Percentiles rank a stretch among this genome's conserved stretches.
These are phyloP conservation scores for Grosmannia serpens DNA, from an alignment of 2,329 filamentous ascomycete genomes.

Conservation along the genomic window DNA sequence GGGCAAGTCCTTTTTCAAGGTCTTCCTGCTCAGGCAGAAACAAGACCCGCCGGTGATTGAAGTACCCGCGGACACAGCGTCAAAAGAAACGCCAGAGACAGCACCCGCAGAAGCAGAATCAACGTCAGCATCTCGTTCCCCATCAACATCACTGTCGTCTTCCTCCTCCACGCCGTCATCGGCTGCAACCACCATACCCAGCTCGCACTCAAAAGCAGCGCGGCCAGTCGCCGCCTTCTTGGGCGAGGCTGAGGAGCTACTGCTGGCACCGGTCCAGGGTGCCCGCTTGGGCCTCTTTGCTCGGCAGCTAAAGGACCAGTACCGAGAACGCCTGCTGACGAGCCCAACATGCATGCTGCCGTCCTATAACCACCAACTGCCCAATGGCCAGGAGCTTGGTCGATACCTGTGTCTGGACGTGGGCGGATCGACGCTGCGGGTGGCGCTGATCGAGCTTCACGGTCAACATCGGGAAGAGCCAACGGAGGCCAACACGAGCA, in stretches of 20 bases:
- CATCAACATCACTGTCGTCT: background rate
- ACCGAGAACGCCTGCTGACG: slow-evolving; percentile 37
- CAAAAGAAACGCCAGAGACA: slow-evolving; percentile 8
- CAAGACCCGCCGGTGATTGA: background rate
- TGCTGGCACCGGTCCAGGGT: slow-evolving; percentile 36
- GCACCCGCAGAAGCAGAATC: slow-evolving; percentile 8
- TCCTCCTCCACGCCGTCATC: background rate
- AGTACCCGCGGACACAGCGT: slow-evolving; percentile 14
- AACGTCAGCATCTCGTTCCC: background rate
- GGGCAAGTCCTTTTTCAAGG: slow-evolving; percentile 47
- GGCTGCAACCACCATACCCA: background rate
- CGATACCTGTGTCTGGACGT: slow-evolving; percentile 54
- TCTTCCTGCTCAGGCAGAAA: slow-evolving; percentile 41
- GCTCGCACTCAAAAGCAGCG: background rate
- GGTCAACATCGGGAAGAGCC: slow-evolving; percentile 27
- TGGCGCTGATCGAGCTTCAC: slow-evolving; percentile 50
- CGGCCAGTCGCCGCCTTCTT: slow-evolving; percentile 40
- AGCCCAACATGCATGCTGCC: slow-evolving; percentile 52
- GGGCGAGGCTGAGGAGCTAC: slow-evolving; percentile 39
- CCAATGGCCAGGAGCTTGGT: slow-evolving; percentile 46
- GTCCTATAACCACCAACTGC: slow-evolving; percentile 53
- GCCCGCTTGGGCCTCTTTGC: slow-evolving; percentile 36
- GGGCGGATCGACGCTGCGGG: slow-evolving; percentile 56
- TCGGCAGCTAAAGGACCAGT: slow-evolving; percentile 40
- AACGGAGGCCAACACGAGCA: slow-evolving; percentile 25